Base-by-base conservation (phyloP, 768 basidiomycete genomes). In the Floccularia luteovirens region DNA sequence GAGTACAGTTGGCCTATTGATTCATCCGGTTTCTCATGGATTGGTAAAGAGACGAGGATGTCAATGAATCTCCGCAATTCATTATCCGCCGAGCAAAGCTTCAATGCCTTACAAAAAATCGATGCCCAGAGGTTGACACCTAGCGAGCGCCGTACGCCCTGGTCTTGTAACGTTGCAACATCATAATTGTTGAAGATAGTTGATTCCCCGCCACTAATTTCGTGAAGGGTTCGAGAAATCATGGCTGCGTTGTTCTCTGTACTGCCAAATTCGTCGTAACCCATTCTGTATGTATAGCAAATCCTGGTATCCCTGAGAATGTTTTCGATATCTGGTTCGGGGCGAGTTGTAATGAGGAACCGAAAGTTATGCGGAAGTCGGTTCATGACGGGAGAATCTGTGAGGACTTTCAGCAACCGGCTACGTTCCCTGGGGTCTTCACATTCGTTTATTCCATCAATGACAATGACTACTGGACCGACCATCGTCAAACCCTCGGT, bases 401-500 rank as follows among this genome's bases (percentile, higher is more conserved):
- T 17, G 13, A 40, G 31, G 20, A 38, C 27, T 5, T 36, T 35
- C 14, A 41, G 16, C 16, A 44, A 20, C 19, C 36, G 31, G 22
- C n/a, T 3, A 4, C 43, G 37, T 31, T 38, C 32, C 16, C 16
- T 34, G 7, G 20, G 14, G 16, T 55, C 46, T 5, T 49, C 44
- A 31, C 57, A 55, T 37, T 54, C 51, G 24, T 62, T 57, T n/a
- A 63, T 46, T 7, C 50, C 62, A 31, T 67, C 63, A 13, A 66
- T 53, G 14, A 66, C 50, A 5, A 65, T 39, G 8, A 65, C 30
- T 2, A 66, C 33, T 10, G 64, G 63, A 0, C 59, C 59, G 10
- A 57, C 38, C 5, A 50, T 38, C 20, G 50, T 45, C 4, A 62
- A 38, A 6, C 45, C 22, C 14, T 39, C 34, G 30, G 48, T 45